These are phyloP conservation scores for Teunomyces stri DNA, from an alignment of 805 yeast genomes.

Conservation along the genomic window DNA sequence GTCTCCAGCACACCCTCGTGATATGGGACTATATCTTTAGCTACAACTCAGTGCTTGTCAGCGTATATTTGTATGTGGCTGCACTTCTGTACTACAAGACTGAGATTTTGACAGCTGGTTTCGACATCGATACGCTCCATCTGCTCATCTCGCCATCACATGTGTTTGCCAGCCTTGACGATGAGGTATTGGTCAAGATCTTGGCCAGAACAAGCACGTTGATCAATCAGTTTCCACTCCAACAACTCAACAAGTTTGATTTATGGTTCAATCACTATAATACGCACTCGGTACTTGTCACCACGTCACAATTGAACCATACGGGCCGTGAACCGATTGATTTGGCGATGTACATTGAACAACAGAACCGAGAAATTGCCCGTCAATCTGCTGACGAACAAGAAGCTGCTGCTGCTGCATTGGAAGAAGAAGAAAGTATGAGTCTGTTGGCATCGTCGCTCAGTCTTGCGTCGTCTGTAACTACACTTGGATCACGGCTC, in stretches of 20 bases:
- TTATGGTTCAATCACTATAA: constrained; percentile 38
- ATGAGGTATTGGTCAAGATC: constrained; percentile 25
- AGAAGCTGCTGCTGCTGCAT: constrained; percentile 23
- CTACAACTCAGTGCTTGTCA: constrained; percentile 50
- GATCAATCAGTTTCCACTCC: constrained; percentile 23
- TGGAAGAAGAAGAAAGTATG: constrained; percentile 21
- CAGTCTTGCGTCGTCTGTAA: constrained; percentile 29
- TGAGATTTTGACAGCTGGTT: constrained; percentile 31
- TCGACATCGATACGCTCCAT: constrained; percentile 37
- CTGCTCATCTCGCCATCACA: constrained; percentile 31
- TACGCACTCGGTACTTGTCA: constrained; percentile 29
- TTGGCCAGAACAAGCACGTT: constrained; percentile 24
- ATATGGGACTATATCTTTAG: constrained; percentile 72
- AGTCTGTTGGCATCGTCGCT: constrained; percentile 35
- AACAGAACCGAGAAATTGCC: constrained; percentile 34
- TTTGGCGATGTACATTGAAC: not conserved
- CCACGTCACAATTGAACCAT: constrained; percentile 25
- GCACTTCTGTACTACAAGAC: constrained; percentile 47
- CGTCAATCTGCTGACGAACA: constrained; percentile 24
- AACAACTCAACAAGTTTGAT: constrained; percentile 19
- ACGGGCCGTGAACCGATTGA: not conserved
- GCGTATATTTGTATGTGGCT: constrained; percentile 62
- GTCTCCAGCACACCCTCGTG: constrained; percentile 47
- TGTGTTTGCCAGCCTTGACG: constrained; percentile 27
- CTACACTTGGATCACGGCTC: constrained; percentile 26